Evolutionary conservation across 768 basidiomycete genomes (phyloP).

Genomic region (Macrolepiota fuliginosa): DNA sequence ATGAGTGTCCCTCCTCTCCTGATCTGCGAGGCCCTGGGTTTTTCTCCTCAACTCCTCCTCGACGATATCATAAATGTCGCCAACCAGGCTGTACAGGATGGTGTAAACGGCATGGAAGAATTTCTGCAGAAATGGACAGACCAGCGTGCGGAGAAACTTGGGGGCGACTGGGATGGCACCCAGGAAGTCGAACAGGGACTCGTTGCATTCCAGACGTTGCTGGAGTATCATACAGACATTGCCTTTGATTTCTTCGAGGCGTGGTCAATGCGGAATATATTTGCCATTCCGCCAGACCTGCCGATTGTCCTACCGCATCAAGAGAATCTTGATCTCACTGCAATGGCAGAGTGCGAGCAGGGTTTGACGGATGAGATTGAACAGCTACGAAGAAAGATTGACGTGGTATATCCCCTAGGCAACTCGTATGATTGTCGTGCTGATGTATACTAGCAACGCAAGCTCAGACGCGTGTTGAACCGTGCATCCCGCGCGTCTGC

Average conservation of each 20-base stretch:
- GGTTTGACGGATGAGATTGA: slow-evolving; percentile 69
- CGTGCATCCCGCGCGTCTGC: neutral
- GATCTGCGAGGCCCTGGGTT: no score
- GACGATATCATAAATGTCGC: no score
- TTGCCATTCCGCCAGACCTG: slow-evolving; percentile 67
- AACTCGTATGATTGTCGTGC: slow-evolving; percentile 29
- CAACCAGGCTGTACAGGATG: no score
- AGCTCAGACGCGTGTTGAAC: neutral
- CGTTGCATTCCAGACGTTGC: slow-evolving; percentile 82
- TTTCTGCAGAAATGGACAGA: slow-evolving; percentile 74
- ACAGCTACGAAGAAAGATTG: slow-evolving; percentile 60
- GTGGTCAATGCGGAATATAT: slow-evolving; percentile 88
- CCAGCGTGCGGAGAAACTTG: slow-evolving; percentile 47
- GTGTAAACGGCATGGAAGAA: no score
- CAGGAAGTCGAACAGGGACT: slow-evolving; percentile 79
- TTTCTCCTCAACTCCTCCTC: no score
- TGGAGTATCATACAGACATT: slow-evolving; percentile 85
- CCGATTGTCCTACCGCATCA: slow-evolving; percentile 79
- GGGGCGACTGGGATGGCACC: slow-evolving; percentile 32
- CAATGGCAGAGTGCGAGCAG: slow-evolving; percentile 54
- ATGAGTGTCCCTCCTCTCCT: no score
- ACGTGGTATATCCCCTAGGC: slow-evolving; percentile 63
- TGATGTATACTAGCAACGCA: slow-evolving; percentile 5
- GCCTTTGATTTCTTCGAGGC: slow-evolving; percentile 92
- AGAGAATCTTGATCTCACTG: slow-evolving; percentile 61